Conservation (phyloP, 2,329 filamentous ascomycete species). For the Colletotrichum siamense region DNA sequence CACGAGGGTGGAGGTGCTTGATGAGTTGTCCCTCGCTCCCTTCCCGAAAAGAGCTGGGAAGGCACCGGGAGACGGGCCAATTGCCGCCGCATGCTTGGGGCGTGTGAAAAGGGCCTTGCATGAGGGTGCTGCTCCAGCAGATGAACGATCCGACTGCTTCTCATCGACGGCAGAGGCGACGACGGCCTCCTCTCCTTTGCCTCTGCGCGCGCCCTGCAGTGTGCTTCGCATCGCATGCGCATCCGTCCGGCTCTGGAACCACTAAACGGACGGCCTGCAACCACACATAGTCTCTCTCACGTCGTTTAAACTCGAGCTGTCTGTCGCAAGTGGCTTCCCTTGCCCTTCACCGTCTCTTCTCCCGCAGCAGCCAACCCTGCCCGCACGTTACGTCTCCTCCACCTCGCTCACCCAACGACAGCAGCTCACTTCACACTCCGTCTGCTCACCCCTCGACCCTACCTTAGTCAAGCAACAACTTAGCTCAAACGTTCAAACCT, state of each 20-base stretch:
- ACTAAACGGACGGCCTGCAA: neutral
- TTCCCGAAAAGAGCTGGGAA: conserved; percentile 19
- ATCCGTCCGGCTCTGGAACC: neutral
- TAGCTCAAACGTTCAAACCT: neutral
- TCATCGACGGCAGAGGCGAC: neutral
- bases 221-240: neutral
- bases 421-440: neutral
- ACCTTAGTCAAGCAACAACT: neutral
- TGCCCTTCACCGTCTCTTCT: neutral
- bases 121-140: neutral
- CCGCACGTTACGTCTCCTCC: neutral
- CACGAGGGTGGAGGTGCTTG: conserved; percentile 18
- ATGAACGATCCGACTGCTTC: neutral
- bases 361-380: neutral
- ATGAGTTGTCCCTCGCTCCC: conserved; percentile 21
- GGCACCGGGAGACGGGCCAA: conserved; percentile 9
- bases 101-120: conserved; percentile 9
- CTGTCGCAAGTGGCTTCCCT: neutral
- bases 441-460: neutral
- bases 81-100: conserved; percentile 19
- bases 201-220: neutral
- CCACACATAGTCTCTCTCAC: neutral
- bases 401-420: neutral
- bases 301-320: neutral
- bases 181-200: neutral